Evolutionary conservation across 345 rosid genomes (phyloP).

Genomic region (Alliaria petiolata): DNA sequence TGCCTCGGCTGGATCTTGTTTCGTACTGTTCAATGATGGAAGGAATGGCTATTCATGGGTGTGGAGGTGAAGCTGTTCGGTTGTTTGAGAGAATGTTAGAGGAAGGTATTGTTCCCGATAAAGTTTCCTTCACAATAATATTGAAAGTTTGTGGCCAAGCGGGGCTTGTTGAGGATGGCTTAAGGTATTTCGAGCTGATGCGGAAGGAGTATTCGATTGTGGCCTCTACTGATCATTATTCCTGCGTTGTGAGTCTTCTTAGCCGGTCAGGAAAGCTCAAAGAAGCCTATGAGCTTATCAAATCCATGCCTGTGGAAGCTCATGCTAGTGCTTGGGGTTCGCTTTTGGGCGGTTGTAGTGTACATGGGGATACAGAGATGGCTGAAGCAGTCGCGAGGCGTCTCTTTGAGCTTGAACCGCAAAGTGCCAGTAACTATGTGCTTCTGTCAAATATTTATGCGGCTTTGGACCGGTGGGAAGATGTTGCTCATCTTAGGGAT

Average conservation of each 20-base stretch:
- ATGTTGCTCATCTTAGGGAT: constrained; percentile 51
- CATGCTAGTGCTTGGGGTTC: constrained; percentile 70
- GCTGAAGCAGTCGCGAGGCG: constrained; percentile 48
- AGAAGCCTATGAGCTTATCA: constrained; percentile 53
- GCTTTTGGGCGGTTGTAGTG: constrained; percentile 59
- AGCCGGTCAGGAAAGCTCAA: constrained; percentile 52
- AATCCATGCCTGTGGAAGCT: constrained; percentile 53
- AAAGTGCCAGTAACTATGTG: constrained; percentile 58
- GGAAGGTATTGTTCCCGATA: constrained; percentile 60
- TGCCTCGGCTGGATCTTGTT: constrained; percentile 48
- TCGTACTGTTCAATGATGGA: constrained; percentile 65
- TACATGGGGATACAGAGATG: constrained; percentile 50
- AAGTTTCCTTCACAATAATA: constrained; percentile 66
- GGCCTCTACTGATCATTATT: constrained; percentile 59
- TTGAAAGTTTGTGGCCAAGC: constrained; percentile 58
- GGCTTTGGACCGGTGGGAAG: constrained; percentile 57
- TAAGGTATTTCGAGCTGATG: constrained; percentile 50
- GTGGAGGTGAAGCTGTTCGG: constrained; percentile 41
- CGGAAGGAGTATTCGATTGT: constrained; percentile 38
- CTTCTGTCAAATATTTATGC: constrained; percentile 71
- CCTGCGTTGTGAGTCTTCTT: constrained; percentile 70
- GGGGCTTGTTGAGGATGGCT: constrained; percentile 57
- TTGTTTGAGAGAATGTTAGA: constrained; percentile 57
- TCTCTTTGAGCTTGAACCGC: constrained; percentile 60
- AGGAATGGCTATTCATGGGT: constrained; percentile 60